Base-by-base conservation (phyloP, 768 basidiomycete genomes). In the Calocera viscosa region DNA sequence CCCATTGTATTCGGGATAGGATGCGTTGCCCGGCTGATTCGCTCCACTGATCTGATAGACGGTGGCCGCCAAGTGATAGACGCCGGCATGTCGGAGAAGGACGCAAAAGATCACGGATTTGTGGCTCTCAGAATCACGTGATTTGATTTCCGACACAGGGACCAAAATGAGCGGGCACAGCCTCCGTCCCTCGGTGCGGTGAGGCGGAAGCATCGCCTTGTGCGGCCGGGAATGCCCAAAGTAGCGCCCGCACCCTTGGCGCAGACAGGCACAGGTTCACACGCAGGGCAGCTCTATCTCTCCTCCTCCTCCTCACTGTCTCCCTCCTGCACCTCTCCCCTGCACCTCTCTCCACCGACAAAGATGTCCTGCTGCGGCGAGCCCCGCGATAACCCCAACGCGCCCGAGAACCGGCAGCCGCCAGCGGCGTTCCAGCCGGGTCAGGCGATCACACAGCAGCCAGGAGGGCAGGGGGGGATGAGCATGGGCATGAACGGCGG, bases 291-390 rank as follows among this genome's bases (percentile, higher is more conserved):
- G 7, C 43, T 24, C 43, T 3, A 19, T 47, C 24, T 3, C 43
- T 47, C 24, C 43, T 47, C 19, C 43, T 47, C 19, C 43, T 7
- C 43, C 43, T 47, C 43, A 5, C 24, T 19, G 19, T 47, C 43
- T 3, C 5, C 24, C 19, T 19, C 43, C 43, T 7, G 19, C 43
- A 8, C 43, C 43, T 47, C 19, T 19, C 19, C 43, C 43, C 5
- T 19, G 8, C 24, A 17, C 43, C 3, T 19, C 39, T 14, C 53
- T 26, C 30, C 24, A 60, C 16, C 2, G 2, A 32, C 16, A 30
- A 60, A 11, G 7, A 60, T 60, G 53, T 60, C 53, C 53, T 60
- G 53, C 53, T 60, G 53, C 30, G 53, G 53, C 24, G 53, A 60
- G 22, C 53, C 53, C 11, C 24, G 53, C 2, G 10, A 26, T 5